These are phyloP conservation scores for Metschnikowia drakensbergensis DNA, from an alignment of 805 yeast species.

Conservation along the genomic window DNA sequence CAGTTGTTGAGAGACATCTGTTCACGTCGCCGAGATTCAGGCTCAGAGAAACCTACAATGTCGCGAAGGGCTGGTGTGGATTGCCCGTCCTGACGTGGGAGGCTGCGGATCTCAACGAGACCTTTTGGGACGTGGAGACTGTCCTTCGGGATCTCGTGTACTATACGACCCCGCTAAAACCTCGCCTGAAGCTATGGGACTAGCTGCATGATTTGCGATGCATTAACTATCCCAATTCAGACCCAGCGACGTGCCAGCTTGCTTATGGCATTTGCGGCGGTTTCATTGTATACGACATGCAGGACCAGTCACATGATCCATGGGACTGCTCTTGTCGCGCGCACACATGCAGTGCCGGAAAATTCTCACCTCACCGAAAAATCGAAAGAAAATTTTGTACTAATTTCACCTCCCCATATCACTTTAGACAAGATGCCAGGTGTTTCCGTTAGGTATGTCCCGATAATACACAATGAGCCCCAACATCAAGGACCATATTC, in stretches of 20 bases:
- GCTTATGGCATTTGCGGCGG: too few species aligned
- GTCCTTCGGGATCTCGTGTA: slow-evolving; percentile 29
- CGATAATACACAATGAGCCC: slow-evolving; percentile 1
- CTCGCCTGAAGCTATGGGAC: slow-evolving; percentile 20
- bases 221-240: too few species aligned
- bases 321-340: slow-evolving; percentile 26
- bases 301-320: slow-evolving; percentile 20
- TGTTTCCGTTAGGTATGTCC: slow-evolving; percentile 94
- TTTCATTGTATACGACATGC: not conserved
- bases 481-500: not conserved
- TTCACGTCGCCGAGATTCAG: slow-evolving; percentile 8
- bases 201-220: not conserved
- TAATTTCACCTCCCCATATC: slow-evolving; percentile 13
- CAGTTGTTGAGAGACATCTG: not conserved
- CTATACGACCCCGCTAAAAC: slow-evolving; percentile 20
- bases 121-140: slow-evolving; percentile 28
- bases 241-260: too few species aligned
- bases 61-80: not conserved
- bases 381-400: slow-evolving; percentile 17
- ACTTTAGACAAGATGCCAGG: slow-evolving; percentile 74
- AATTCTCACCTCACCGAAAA: slow-evolving; percentile 16
- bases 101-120: not conserved
- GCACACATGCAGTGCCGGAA: slow-evolving; percentile 18
- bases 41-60: slow-evolving; percentile 5
- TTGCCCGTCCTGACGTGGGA: slow-evolving; percentile 7